Conservation (phyloP, 257 asterid species). For the Haberlea rhodopensis region DNA sequence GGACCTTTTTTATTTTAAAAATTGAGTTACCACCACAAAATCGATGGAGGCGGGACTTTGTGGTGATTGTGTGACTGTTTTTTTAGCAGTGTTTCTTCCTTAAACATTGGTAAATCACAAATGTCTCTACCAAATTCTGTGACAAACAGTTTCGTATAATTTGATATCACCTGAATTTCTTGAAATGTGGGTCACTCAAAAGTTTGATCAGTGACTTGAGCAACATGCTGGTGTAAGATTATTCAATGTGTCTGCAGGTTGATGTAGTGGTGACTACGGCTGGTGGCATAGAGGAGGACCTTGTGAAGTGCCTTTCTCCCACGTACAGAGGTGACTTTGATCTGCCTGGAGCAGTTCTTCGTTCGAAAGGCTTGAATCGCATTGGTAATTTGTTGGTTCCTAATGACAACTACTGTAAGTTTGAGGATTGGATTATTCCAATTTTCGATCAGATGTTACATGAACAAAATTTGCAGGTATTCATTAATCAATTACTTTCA, state of each 20-base stretch:
- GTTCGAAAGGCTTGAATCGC: conserved; percentile 88
- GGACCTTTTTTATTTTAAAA: not conserved
- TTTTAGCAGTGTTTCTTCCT: not conserved
- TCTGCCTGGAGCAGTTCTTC: conserved; percentile 75
- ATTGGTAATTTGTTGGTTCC: conserved; percentile 93
- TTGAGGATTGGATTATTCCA: conserved; percentile 94
- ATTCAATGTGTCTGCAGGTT: conserved; percentile 47
- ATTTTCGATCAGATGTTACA: conserved; percentile 85
- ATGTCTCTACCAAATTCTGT: no score
- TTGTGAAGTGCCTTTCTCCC: conserved; percentile 92
- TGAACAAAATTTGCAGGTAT: conserved; percentile 69
- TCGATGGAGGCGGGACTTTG: not conserved
- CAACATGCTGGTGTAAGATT: conserved; percentile 2
- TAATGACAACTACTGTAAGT: conserved; percentile 88
- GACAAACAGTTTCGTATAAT: not conserved
- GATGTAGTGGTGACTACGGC: conserved; percentile 95
- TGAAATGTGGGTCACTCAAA: not conserved
- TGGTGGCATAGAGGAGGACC: conserved; percentile 97
- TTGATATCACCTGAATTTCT: conserved; percentile 2
- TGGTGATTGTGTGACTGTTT: not conserved
- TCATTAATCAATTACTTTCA: not conserved
- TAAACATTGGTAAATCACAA: no score
- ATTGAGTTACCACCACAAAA: not conserved
- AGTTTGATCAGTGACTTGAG: no score
- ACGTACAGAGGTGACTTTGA: conserved; percentile 83